Evolutionary conservation across 1,284 basidiomycete species (phyloP), one percentile per base, ranked within the genome.

Genomic region (Cronartium ribicola): DNA sequence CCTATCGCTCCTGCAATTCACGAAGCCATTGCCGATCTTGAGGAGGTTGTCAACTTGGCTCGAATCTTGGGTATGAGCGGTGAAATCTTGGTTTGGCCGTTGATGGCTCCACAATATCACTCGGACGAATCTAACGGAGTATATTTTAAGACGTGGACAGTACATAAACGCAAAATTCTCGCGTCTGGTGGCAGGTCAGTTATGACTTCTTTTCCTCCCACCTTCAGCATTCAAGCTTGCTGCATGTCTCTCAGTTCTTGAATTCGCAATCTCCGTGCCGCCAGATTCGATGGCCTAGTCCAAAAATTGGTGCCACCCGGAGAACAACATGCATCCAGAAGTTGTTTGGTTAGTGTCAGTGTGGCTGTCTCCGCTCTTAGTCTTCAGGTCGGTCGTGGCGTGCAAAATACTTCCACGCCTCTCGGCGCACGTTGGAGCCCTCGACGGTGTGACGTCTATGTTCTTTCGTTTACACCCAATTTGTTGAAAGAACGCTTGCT

Each of bases 391-490:
- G 82, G 20, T 79, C 80, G 46, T 79, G 82, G 36, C 77, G 83
- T 44, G 82, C 83, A 78, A 78, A 81, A 60, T 81, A 79, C 40
- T 78, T 78, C 10, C 76, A 77, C 40, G 76, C 29, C 29, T 29
- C 29, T 29, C 29, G 29, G 29, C 2, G 82, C 60, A 80, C 83
- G 83, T 0, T 82, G 80, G 79, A 79, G 81, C 37, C 80, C 82
- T 5, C 79, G 85, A 69, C 82, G 85, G 39, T 86, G 85, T 76
- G 85, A 86, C 77, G 85, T 86, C 22, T 87, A 86, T 76, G 82
- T 94, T 14, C 87, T 91, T 17, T 90, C 89, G 0, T 90, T 89
- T 77, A 88, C 90, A 71, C 84, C 87, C 0, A 90, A 90, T 11
- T 85, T 88, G 78, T 82, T 93, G 37, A 85, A 88, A 76, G 89